A percentile compares a stretch with the other conserved stretches of the same genome.
Evolutionary conservation across 768 basidiomycete genomes (phyloP).

Genomic region (Lyophyllum atratum): DNA sequence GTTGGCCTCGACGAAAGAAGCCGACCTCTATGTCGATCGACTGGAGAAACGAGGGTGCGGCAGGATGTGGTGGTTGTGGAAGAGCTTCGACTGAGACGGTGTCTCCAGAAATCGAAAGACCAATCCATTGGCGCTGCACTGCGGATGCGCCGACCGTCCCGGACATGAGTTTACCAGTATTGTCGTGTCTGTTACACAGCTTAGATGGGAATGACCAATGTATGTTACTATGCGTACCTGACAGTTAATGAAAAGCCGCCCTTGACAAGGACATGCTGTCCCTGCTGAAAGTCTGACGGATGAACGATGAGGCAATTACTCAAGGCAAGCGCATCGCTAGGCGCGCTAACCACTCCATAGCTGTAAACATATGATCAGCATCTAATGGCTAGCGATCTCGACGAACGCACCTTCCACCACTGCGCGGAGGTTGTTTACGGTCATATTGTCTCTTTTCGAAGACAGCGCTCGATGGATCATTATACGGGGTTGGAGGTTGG

Average conservation of each 20-base stretch:
- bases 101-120: slow-evolving; percentile 79
- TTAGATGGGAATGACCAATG: not conserved
- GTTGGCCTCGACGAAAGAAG: slow-evolving; percentile 54
- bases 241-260: slow-evolving; percentile 70
- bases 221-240: slow-evolving; percentile 48
- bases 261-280: slow-evolving; percentile 79
- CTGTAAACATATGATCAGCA: slow-evolving; percentile 28
- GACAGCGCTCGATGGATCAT: slow-evolving; percentile 48
- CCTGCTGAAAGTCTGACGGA: slow-evolving; percentile 71
- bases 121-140: slow-evolving; percentile 87
- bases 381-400: not conserved
- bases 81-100: slow-evolving; percentile 69
- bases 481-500: slow-evolving; percentile 43
- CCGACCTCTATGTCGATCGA: slow-evolving; percentile 81
- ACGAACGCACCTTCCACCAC: slow-evolving; percentile 27
- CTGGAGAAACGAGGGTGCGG: slow-evolving; percentile 65
- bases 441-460: slow-evolving; percentile 53
- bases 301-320: slow-evolving; percentile 83
- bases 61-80: slow-evolving; percentile 49
- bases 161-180: slow-evolving; percentile 66
- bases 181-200: slow-evolving; percentile 62
- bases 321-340: slow-evolving; percentile 70
- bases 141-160: slow-evolving; percentile 78
- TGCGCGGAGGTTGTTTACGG: slow-evolving; percentile 39
- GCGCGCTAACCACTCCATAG: slow-evolving; percentile 59